phyloP scores from a whole-genome alignment of 768 basidiomycete species.

The Chalciporus pseudorubinellus region DNA sequence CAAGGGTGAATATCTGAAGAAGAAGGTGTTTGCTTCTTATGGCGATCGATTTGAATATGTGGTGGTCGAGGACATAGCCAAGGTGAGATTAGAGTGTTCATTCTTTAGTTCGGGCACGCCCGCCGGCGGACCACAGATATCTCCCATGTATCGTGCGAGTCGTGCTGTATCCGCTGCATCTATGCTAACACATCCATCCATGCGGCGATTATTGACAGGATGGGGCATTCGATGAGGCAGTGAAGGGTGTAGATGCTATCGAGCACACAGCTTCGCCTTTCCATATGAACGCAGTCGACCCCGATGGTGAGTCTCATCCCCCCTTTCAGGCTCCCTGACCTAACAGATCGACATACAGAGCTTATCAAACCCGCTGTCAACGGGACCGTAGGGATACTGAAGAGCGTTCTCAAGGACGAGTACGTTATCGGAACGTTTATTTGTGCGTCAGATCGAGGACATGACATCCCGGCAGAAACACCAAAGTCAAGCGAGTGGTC shows the following conservation, averaged over 20 bases:
- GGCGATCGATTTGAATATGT: conserved; percentile 61
- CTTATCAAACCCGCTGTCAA: conserved; percentile 68
- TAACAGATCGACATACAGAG: conserved; percentile 36
- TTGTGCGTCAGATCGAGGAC: not conserved
- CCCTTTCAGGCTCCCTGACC: no score
- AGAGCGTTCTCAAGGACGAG: conserved; percentile 55
- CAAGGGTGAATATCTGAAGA: conserved; percentile 58
- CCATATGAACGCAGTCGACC: conserved; percentile 44
- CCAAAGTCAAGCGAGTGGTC: conserved; percentile 61
- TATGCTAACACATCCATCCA: not conserved
- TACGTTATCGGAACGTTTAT: conserved; percentile 18
- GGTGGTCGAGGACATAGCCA: conserved; percentile 67
- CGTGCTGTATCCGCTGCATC: not conserved
- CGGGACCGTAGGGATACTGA: conserved; percentile 64
- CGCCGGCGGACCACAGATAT: no score
- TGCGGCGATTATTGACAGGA: conserved; percentile 39
- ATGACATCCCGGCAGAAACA: conserved; percentile 22
- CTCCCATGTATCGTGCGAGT: not conserved
- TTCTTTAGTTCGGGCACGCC: not conserved
- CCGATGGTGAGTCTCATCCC: conserved; percentile 28
- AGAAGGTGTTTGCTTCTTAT: conserved; percentile 49
- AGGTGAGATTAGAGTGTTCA: conserved; percentile 32
- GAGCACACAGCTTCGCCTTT: conserved; percentile 69
- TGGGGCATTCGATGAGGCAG: conserved; percentile 76
- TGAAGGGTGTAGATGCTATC: conserved; percentile 72